Base-by-base conservation (phyloP, 1,139 yeast genomes). In the Debaryomyces nepalensis region DNA sequence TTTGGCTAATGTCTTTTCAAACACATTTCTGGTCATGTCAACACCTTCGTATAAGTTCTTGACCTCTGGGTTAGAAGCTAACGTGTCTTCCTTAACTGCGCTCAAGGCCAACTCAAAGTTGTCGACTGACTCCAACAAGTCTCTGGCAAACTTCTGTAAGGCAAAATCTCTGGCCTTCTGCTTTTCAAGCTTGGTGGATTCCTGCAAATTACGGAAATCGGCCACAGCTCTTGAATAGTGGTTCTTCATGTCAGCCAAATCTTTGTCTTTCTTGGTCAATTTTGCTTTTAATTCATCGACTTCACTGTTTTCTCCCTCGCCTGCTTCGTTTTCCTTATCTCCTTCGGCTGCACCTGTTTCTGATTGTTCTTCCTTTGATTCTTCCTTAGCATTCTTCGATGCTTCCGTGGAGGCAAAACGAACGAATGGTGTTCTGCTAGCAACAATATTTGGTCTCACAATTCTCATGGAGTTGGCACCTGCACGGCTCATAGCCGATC, bases 181-280 rank as follows among this genome's bases (percentile, higher is more conserved):
- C 39, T 88, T 74, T 63, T 91, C 97, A 53, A 87, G 79, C 68
- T 86, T 86, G 50, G 97, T 89, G 37, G 93, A 83, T 58, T 87
- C 95, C 73, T 91, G 97, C 55, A 91, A 75, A 70, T 87, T 89
- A 59, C 96, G 84, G 83, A 89, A 91, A 64, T 91, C 97, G 18
- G 97, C 97, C 43, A 89, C 77, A 22, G 96, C 81, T 57, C 96
- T 81, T 47, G 89, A 77, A 59, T 87, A 84, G 55, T 84, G 83
- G 66, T 89, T 95, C 68, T 88, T 89, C 73, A 87, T 72, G 55
- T 84, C 87, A 21, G 90, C 93, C 49, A 78, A 75, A 50, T 89
- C 96, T 63, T 87, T 87, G 59, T 84, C 91, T 66, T 87, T 88
- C 49, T 75, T 74, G 32, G 69, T 75, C 50, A 81, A 72, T 61